These are phyloP conservation scores for Zanthoxylum bungeanum DNA, from an alignment of 345 rosid species.

Conservation along the genomic window DNA sequence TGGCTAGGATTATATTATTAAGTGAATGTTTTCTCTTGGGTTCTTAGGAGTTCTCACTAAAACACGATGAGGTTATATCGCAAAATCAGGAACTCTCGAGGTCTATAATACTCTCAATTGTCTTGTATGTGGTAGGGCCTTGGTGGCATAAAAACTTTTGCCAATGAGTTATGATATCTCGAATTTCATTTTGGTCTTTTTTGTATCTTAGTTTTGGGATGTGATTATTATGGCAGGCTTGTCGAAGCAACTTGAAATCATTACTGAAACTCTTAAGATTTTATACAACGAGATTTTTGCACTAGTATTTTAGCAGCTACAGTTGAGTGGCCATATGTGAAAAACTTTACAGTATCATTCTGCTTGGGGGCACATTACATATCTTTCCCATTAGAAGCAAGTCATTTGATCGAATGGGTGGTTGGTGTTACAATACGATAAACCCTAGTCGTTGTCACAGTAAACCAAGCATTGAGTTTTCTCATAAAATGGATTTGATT, in stretches of 20 bases:
- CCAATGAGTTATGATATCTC: neutral
- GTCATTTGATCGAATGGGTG: neutral
- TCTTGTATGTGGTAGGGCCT: slow-evolving; percentile 11
- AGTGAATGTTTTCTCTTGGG: slow-evolving; percentile 11
- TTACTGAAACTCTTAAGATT: too few species aligned
- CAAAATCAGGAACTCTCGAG: slow-evolving; percentile 14
- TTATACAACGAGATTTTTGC: too few species aligned
- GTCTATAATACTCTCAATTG: neutral
- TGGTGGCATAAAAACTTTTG: neutral
- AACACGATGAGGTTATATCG: slow-evolving; percentile 19
- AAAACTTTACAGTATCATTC: neutral
- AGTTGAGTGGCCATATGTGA: neutral
- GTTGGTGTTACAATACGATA: neutral
- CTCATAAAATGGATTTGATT: too few species aligned
- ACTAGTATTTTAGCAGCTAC: neutral
- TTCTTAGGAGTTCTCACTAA: slow-evolving; percentile 18
- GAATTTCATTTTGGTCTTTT: neutral
- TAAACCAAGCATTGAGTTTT: too few species aligned
- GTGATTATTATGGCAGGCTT: too few species aligned
- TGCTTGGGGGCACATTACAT: neutral
- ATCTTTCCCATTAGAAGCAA: neutral
- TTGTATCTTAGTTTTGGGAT: neutral
- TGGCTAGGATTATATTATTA: slow-evolving; percentile 41
- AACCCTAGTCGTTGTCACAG: too few species aligned
- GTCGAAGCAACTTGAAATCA: too few species aligned